Evolutionary conservation across 2,329 filamentous ascomycete genomes (phyloP).

Genomic region (Lithohypha guttulata): DNA sequence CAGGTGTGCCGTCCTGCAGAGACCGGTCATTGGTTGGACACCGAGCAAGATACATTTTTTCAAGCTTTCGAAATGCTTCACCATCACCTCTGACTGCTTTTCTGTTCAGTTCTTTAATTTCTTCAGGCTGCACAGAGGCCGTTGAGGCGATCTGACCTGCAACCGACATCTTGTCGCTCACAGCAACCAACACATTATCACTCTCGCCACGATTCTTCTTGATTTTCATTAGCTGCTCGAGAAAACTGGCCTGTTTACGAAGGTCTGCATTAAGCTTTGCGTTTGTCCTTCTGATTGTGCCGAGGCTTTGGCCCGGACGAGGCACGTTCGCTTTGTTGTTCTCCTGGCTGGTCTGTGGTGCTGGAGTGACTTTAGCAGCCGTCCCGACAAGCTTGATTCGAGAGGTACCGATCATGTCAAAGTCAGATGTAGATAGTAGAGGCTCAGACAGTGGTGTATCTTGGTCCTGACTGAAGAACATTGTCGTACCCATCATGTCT

Average conservation of each 20-base stretch:
- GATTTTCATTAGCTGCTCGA: slow-evolving; percentile 54
- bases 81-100: slow-evolving; percentile 29
- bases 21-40: too few species aligned
- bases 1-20: too few species aligned
- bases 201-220: slow-evolving; percentile 55
- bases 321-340: neutral
- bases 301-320: slow-evolving; percentile 9
- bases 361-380: slow-evolving; percentile 49
- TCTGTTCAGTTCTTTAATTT: slow-evolving; percentile 29
- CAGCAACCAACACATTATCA: slow-evolving; percentile 43
- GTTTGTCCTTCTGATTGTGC: slow-evolving; percentile 17
- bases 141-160: slow-evolving; percentile 24
- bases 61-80: slow-evolving; percentile 27
- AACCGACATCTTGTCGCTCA: slow-evolving; percentile 25
- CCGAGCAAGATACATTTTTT: slow-evolving; percentile 28
- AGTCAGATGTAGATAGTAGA: slow-evolving; percentile 36
- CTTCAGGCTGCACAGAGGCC: slow-evolving; percentile 10
- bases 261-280: slow-evolving; percentile 23
- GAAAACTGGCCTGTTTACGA: slow-evolving; percentile 43
- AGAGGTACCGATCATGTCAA: slow-evolving; percentile 63
- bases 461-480: slow-evolving; percentile 50
- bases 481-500: slow-evolving; percentile 71
- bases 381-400: slow-evolving; percentile 59
- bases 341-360: slow-evolving; percentile 21
- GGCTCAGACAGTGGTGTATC: slow-evolving; percentile 29